Evolutionary conservation across 179 eudicot species (phyloP), one percentile per base, ranked within the genome.

Genomic region (Silene noctiflora): DNA sequence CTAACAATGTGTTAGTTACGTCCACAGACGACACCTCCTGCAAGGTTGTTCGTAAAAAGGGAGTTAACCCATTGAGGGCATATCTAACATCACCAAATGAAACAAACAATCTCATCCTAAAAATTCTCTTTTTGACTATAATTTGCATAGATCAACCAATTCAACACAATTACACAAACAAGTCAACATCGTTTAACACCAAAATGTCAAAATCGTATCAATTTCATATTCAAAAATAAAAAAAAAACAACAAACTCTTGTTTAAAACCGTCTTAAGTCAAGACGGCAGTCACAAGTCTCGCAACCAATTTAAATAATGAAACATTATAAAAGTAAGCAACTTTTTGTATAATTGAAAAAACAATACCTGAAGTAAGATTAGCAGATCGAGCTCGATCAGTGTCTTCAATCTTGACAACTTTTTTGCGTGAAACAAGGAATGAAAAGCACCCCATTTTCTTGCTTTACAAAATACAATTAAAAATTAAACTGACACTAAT

Each of bases 341-440:
- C 64, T 58, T 68, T 65, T 39, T 17, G 39, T n/a, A 17, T 42
- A 77, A 24, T 13, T 22, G 22, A 67, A 35, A 17, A 35, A 67
- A 39, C 39, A 61, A 12, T 7, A 86, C 86, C 88, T 83, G 85
- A 73, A 76, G 85, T 39, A 10, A 73, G 81, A 75, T 84, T 83
- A 79, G 85, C 86, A 77, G 88, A 86, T 81, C 83, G 85, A 79
- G 85, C 85, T 4, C 85, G 82, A 81, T 83, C 86, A 75, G 84
- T 76, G 24, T 86, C 88, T 61, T 86, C 88, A 73, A 86, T 73
- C 78, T 84, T 83, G 72, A 77, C 39, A 58, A 77, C 74, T 67
- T 84, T 83, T 77, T 86, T 81, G 21, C 78, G 48, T 6, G 78
- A 69, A 75, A 75, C 12, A 7, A 83, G 55, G 61, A 78, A 86